Evolutionary conservation across 441 rosid species (phyloP).

Genomic region (Francoa sonchifolia): DNA sequence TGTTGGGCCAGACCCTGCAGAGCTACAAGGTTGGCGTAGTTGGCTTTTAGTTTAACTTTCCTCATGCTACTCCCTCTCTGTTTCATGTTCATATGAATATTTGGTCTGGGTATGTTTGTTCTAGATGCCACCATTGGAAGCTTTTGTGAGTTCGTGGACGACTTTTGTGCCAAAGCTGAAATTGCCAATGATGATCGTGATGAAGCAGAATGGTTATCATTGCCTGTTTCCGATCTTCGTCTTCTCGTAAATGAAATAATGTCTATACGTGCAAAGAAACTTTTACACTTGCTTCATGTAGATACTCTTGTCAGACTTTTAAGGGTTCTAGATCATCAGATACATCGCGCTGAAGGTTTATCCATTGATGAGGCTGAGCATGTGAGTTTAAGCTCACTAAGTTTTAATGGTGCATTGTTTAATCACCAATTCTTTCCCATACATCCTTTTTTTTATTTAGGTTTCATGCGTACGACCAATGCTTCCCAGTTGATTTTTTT

Average conservation of each 20-base stretch:
- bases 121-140: constrained; percentile 57
- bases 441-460: too few relatives aligned
- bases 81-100: constrained; percentile 12
- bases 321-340: constrained; percentile 80
- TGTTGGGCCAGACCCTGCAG: constrained; percentile 48
- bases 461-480: too few relatives aligned
- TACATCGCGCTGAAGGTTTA: constrained; percentile 95
- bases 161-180: constrained; percentile 74
- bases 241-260: constrained; percentile 70
- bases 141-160: constrained; percentile 75
- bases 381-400: constrained; percentile 38
- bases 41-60: constrained; percentile 5
- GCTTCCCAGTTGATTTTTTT: too few relatives aligned
- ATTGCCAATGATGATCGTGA: constrained; percentile 68
- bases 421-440: too few relatives aligned
- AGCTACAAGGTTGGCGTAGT: constrained; percentile 56
- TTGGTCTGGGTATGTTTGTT: constrained; percentile 9
- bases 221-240: constrained; percentile 60
- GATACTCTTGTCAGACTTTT: constrained; percentile 67
- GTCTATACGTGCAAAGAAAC: constrained; percentile 64
- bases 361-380: constrained; percentile 54
- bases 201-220: constrained; percentile 72
- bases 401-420: constrained; percentile 1
- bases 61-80: constrained; percentile 11
- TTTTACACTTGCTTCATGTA: constrained; percentile 77